Conservation (phyloP, 768 basidiomycete species). For the Nidularia pulvinata region DNA sequence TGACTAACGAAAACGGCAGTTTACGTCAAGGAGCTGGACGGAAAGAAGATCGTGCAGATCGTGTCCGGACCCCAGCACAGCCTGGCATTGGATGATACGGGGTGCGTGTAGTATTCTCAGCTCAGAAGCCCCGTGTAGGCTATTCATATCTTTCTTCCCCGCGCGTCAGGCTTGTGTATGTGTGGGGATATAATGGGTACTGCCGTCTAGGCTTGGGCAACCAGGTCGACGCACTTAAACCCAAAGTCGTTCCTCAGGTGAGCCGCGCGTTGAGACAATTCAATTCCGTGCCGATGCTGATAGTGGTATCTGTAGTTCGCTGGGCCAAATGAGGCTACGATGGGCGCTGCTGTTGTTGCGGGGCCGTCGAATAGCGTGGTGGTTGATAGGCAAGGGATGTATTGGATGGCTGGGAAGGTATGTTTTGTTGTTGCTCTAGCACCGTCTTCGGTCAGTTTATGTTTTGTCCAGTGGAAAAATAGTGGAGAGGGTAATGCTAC, state of each 20-base stretch:
- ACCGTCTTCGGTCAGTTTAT: background rate
- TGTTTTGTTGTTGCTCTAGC: conserved; percentile 2
- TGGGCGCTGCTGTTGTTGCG: conserved; percentile 65
- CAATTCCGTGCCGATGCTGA: background rate
- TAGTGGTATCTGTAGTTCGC: conserved; percentile 53
- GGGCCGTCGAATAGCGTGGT: conserved; percentile 88
- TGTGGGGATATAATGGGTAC: conserved; percentile 92
- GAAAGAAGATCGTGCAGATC: conserved; percentile 79
- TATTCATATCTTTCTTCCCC: background rate
- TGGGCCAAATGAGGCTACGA: conserved; percentile 63
- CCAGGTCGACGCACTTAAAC: conserved; percentile 79
- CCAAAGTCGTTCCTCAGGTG: conserved; percentile 84
- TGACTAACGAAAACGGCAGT: conserved; percentile 34
- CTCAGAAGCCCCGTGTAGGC: background rate
- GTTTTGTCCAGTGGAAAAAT: conserved; percentile 76
- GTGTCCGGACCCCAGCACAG: conserved; percentile 88
- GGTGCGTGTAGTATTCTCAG: conserved; percentile 39
- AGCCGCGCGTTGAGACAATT: background rate
- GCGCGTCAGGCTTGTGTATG: conserved; percentile 64
- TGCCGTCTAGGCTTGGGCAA: conserved; percentile 89
- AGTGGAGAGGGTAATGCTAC: conserved; percentile 78
- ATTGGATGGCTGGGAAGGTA: conserved; percentile 85
- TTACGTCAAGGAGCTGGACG: conserved; percentile 74
- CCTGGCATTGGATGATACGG: conserved; percentile 76
- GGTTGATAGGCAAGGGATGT: conserved; percentile 84